phyloP scores from a whole-genome alignment of 306 rosid species.

The Ormosia emarginata region DNA sequence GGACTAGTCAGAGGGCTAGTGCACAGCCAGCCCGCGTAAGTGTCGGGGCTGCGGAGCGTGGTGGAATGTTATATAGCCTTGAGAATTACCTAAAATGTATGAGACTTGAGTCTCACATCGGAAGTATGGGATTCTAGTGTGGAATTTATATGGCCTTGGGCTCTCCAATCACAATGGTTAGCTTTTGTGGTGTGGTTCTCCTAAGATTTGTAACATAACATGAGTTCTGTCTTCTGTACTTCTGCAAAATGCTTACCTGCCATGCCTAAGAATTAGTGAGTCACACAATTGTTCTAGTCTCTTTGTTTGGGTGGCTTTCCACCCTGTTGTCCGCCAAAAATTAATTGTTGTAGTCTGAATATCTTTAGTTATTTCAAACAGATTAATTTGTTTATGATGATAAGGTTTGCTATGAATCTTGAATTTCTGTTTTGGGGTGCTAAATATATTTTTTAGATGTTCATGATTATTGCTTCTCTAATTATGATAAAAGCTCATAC shows the following conservation, averaged over 20 bases:
- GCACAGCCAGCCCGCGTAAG: no score
- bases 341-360: neutral
- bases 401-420: slow-evolving; percentile 1
- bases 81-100: no score
- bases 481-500: neutral
- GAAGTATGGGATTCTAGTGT: no score
- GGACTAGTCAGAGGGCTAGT: no score
- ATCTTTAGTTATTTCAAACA: slow-evolving; percentile 6
- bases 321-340: neutral
- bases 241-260: neutral
- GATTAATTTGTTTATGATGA: slow-evolving; percentile 1
- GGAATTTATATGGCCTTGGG: no score
- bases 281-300: neutral
- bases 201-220: no score
- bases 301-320: neutral
- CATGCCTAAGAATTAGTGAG: neutral
- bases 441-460: slow-evolving; percentile 8
- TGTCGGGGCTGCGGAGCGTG: no score
- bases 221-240: slow-evolving; percentile 4
- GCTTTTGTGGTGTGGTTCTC: no score
- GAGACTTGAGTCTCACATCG: no score
- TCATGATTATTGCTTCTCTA: slow-evolving; percentile 11
- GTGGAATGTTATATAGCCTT: no score
- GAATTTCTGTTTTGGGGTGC: slow-evolving; percentile 4
- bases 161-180: no score